Percentiles rank a stretch among this genome's conserved stretches.
phyloP scores from a whole-genome alignment of 1,284 basidiomycete species.

The Trichosporon sp. region DNA sequence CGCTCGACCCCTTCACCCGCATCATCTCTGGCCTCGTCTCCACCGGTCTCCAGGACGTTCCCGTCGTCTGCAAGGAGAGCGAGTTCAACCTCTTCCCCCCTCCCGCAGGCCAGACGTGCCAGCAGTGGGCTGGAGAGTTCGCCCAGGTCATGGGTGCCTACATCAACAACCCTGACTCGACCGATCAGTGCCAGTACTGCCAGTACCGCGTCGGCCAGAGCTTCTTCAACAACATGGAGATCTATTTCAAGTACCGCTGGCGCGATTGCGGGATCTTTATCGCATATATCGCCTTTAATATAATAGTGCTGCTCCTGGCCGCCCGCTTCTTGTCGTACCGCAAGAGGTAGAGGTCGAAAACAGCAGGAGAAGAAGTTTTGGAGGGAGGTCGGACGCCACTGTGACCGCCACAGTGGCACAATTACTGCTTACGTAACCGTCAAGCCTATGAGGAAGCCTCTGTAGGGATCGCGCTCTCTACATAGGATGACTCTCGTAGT shows the following conservation, averaged over 20 bases:
- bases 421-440: background rate
- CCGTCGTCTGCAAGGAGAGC: slow-evolving; percentile 59
- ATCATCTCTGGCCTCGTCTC: slow-evolving; percentile 64
- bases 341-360: slow-evolving; percentile 23
- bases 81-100: slow-evolving; percentile 69
- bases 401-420: too few relatives aligned
- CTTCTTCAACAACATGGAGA: slow-evolving; percentile 54
- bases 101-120: slow-evolving; percentile 63
- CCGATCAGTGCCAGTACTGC: slow-evolving; percentile 46
- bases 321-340: slow-evolving; percentile 59
- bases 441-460: too few relatives aligned
- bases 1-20: slow-evolving; percentile 58
- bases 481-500: too few relatives aligned
- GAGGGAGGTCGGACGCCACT: too few relatives aligned
- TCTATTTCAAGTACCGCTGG: slow-evolving; percentile 62
- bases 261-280: slow-evolving; percentile 68
- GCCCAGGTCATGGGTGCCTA: slow-evolving; percentile 65
- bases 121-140: slow-evolving; percentile 64
- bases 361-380: background rate
- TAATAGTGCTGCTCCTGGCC: slow-evolving; percentile 63
- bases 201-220: slow-evolving; percentile 35
- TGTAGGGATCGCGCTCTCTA: too few relatives aligned
- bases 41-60: slow-evolving; percentile 70
- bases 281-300: slow-evolving; percentile 59
- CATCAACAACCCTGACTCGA: slow-evolving; percentile 63